Evolutionary conservation across 148 eudicot genomes (phyloP), one percentile per base, ranked within the genome.

Genomic region (Salicornia ramosissima): DNA sequence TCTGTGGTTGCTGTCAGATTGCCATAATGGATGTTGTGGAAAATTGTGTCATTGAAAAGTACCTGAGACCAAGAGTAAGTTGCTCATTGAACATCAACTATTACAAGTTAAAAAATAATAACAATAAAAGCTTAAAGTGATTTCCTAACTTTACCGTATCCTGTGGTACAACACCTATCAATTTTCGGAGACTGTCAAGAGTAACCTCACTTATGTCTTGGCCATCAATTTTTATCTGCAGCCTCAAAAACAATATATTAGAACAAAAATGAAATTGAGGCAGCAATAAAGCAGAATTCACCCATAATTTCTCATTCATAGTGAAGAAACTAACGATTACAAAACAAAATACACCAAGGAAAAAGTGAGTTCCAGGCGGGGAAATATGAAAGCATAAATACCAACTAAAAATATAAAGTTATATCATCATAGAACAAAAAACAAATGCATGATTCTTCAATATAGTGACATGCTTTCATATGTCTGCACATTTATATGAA

Each of bases 151-250:
- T 68, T 76, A 82, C 85, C 82, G 96, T 92, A 68, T 92, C 97
- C 74, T 92, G 97, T 36, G 97, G 97, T 71, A 92, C 97, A 77
- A 92, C 94, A 56, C 94, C 94, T 61, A 92, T 85, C 66, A 83
- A 77, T 81, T 83, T 83, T 51, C 96, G 86, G 25, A 92, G 90
- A 81, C 96, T 90, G 66, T 83, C 90, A 65, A 87, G 84, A 42
- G 97, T 92, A 39, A 90, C 90, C 15, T 81, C 78, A 71, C 77
- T 79, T 69, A 87, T 82, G 61, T 86, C 94, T 82, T 92, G 97
- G 50, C 91, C 97, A 80, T 92, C 97, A 65, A 92, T 85, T 61
- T 75, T 79, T 75, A 92, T 85, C 97, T 92, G 83, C 65, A 54
- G 78, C 46, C 57, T 65, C 29, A 52, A 66, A 57, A 24, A 60